Conservation (phyloP, 768 basidiomycete species). For the Hygrocybe coccinea region DNA sequence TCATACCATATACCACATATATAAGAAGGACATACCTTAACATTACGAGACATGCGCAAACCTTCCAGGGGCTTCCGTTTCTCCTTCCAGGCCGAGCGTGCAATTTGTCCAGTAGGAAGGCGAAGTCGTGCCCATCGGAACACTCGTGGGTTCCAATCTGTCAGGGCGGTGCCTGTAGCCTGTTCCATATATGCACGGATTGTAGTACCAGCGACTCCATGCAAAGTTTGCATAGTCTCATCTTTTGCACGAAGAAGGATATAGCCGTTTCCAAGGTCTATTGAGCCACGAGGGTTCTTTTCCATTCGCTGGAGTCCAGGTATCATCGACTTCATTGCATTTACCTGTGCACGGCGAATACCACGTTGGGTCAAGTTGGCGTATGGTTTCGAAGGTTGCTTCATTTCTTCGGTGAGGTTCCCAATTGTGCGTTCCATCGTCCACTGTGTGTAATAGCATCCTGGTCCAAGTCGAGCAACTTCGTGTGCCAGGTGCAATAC, state of each 20-base stretch:
- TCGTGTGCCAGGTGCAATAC: conserved; percentile 2
- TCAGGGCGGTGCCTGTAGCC: neutral
- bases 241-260: conserved; percentile 3
- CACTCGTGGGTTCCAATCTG: conserved; percentile 14
- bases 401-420: conserved; percentile 1
- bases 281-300: conserved; percentile 10
- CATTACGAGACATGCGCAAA: neutral
- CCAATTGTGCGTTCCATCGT: conserved; percentile 6
- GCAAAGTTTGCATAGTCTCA: neutral
- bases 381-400: conserved; percentile 4
- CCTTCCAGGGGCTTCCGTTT: neutral
- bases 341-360: conserved; percentile 2
- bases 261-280: neutral
- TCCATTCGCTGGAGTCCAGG: neutral
- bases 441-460: neutral
- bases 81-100: conserved; percentile 19
- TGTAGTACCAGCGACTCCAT: neutral
- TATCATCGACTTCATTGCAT: neutral
- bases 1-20: neutral
- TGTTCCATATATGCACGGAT: conserved; percentile 18
- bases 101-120: conserved; percentile 25
- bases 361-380: conserved; percentile 3
- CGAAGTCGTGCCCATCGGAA: conserved; percentile 19
- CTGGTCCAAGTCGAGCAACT: neutral
- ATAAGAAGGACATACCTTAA: neutral